Evolutionary conservation across 169 alveolate species (phyloP), one percentile per base, ranked within the genome.

Genomic region (Theileria parva): DNA sequence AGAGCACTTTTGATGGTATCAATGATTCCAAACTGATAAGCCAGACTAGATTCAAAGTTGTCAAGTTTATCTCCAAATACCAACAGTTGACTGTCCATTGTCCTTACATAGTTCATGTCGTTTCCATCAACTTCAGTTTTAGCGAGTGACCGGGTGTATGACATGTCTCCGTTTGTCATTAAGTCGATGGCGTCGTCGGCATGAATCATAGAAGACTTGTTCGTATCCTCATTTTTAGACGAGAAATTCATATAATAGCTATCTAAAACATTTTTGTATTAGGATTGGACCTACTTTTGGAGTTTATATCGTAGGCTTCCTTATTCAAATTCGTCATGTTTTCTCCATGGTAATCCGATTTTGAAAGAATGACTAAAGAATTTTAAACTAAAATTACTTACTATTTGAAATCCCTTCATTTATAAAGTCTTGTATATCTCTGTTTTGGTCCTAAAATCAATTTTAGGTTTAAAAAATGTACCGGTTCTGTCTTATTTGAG

Each of bases 331-430:
- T 3, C 44, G 32, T 23, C 0, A 63, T 23, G 21, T 63, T 63
- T 19, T 57, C 66, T 21, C 34, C 23, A 39, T 63, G 32, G 71
- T 63, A 63, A 8, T 63, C 71, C 23, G 71, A 7, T 32, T 63
- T 63, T 63, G 71, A 27, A 17, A 63, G 21, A 6, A 63, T 21
- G 23, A 63, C 71, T n/a, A 28, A 59, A 59, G 30, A 59, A 15
- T n/a, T 63, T 21, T 63, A 23, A 63, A 17, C 19, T 63, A 23
- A 63, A 6, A 2, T 57, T 4, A 63, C 71, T 25, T 63, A 63
- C 71, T 63, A 39, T 30, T 63, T 63, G 71, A 63, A 28, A 63
- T 63, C 15, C 71, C 71, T 63, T 63, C 71, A 21, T 13, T 63
- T 15, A 63, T 63, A 39, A n/a, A 63, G 71, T 63, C 71, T 21